Base-by-base conservation (phyloP, 805 yeast species). In the Candida vaughaniae region DNA sequence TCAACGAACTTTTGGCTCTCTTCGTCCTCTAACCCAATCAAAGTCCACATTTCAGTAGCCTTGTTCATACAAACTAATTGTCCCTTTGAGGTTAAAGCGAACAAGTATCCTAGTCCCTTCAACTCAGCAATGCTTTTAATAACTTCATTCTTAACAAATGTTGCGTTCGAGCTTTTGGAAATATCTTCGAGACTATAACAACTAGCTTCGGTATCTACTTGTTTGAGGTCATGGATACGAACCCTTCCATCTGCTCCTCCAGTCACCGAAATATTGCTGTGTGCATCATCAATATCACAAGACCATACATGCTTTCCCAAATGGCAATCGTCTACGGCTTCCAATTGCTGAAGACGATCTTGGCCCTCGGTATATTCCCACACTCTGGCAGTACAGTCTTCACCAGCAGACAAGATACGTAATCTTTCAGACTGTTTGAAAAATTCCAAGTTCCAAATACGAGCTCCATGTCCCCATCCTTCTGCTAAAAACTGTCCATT, bases 381-480 rank as follows among this genome's bases (percentile, higher is more conserved):
- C 0, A 82, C 56, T 44, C 96, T 73, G 8, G 85, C 76, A 0
- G 95, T 82, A 49, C 90, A 78, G 58, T 93, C 99, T 57, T 93
- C 74, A 5, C 74, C 99, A 5, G 95, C 81, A 17, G 81, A 78
- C 57, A 95, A 79, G 11, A 87, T 64, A 16, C 81, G 78, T 58
- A 95, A 78, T 9, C 85, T 64, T 11, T 36, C 25, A 4, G 63
- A 57, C 47, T 53, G 46, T n/a, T 42, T 38, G 40, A 66, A 74
- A 53, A 87, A 86, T 33, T 69, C 70, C 30, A 91, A 64, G 29
- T 76, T 74, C 99, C 99, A 93, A 27, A 93, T 90, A 54, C 99
- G 75, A 0, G 98, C 91, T 1, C 85, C 82, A 55, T 93, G 99
- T 10, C 98, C 99, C 97, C 97, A 93, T 0, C 96, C 97, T 18